Conservation (phyloP, 1,139 yeast species). For the Kodamaea ohmeri region DNA sequence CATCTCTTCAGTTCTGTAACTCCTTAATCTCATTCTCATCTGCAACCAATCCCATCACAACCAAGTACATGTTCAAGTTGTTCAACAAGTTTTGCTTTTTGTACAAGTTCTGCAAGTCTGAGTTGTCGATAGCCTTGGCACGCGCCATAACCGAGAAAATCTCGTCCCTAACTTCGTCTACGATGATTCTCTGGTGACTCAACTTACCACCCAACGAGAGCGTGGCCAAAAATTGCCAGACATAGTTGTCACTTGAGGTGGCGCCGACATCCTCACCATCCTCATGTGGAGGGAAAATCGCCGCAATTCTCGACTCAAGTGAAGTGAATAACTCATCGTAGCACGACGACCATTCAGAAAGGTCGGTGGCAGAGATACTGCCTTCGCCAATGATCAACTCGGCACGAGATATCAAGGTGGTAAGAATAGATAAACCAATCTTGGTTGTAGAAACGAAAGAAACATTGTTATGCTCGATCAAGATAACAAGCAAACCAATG, state of each 20-base stretch:
- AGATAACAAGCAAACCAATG: slow-evolving; percentile 71
- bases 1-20: slow-evolving; percentile 24
- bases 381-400: slow-evolving; percentile 89
- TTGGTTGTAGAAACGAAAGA: slow-evolving; percentile 78
- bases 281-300: slow-evolving; percentile 76
- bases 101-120: slow-evolving; percentile 53
- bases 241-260: slow-evolving; percentile 59
- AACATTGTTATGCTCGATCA: slow-evolving; percentile 70
- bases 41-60: slow-evolving; percentile 95
- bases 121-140: slow-evolving; percentile 64
- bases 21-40: slow-evolving; percentile 63
- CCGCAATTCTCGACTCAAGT: slow-evolving; percentile 73
- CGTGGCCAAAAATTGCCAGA: slow-evolving; percentile 97
- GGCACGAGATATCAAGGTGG: slow-evolving; percentile 87
- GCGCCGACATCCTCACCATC: slow-evolving; percentile 74
- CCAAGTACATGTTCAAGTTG: slow-evolving; percentile 87
- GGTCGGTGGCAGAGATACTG: slow-evolving; percentile 53
- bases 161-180: slow-evolving; percentile 91
- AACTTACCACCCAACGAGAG: slow-evolving; percentile 89
- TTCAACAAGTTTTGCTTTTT: slow-evolving; percentile 66
- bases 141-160: slow-evolving; percentile 85
- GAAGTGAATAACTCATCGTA: slow-evolving; percentile 81
- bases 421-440: slow-evolving; percentile 81
- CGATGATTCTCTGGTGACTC: slow-evolving; percentile 90
- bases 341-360: slow-evolving; percentile 74